These are phyloP conservation scores for Fusarium sarcochroum DNA, from an alignment of 2,329 filamentous ascomycete genomes.

Conservation along the genomic window DNA sequence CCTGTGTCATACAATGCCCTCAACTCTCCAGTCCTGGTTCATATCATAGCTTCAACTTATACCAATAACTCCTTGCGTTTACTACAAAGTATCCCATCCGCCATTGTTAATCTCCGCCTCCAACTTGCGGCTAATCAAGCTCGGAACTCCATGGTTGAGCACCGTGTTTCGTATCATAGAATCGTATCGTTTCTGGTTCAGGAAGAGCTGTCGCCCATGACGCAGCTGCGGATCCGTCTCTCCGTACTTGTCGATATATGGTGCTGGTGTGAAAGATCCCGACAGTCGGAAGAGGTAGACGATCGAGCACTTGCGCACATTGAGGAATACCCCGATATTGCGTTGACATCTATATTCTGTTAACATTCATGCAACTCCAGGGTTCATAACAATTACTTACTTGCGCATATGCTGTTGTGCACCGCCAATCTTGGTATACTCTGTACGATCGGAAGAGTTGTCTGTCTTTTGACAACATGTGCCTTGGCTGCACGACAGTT, in stretches of 20 bases:
- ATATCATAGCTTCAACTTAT: neutral
- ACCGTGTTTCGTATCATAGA: conserved; percentile 87
- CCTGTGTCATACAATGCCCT: conserved; percentile 4
- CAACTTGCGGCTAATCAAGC: conserved; percentile 88
- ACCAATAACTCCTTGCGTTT: conserved; percentile 3
- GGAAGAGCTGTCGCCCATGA: conserved; percentile 88
- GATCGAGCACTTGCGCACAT: conserved; percentile 95
- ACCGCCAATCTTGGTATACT: conserved; percentile 75
- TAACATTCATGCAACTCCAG: conserved; percentile 11
- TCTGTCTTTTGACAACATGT: conserved; percentile 86
- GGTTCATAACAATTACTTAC: conserved; percentile 65
- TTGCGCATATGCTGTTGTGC: conserved; percentile 91
- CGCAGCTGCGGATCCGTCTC: conserved; percentile 93
- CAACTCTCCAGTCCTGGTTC: conserved; percentile 5
- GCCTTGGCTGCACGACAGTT: conserved; percentile 96
- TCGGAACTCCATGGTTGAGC: conserved; percentile 88
- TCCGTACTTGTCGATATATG: conserved; percentile 95
- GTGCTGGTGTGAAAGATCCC: conserved; percentile 88
- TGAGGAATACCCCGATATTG: conserved; percentile 94
- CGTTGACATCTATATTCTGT: conserved; percentile 80
- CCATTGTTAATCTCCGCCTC: conserved; percentile 98
- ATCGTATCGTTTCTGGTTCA: conserved; percentile 96
- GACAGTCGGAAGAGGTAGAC: conserved; percentile 86
- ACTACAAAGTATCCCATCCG: conserved; percentile 84
- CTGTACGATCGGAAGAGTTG: conserved; percentile 57